Percentiles rank a stretch among this genome's conserved stretches.
Conservation (phyloP, 2,329 filamentous ascomycete genomes). For the Diplodia scrobiculata region DNA sequence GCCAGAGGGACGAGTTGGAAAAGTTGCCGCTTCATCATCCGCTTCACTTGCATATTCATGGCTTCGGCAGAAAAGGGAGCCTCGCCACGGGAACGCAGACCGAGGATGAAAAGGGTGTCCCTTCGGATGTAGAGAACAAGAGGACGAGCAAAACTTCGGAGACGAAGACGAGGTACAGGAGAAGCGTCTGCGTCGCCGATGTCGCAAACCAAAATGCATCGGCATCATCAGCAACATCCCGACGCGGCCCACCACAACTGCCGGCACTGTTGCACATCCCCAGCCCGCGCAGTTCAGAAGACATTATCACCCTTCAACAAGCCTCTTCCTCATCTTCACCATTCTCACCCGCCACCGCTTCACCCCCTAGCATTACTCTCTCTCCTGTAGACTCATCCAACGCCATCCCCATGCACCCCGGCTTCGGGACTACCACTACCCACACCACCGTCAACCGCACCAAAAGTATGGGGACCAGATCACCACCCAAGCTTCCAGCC, state of each 20-base stretch:
- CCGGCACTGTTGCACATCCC: background rate
- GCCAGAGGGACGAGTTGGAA: slow-evolving; percentile 2
- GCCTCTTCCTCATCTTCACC: background rate
- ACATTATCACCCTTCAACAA: background rate
- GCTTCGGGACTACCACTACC: background rate
- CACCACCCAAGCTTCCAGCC: background rate
- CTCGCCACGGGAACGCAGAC: background rate
- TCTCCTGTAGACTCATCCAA: background rate
- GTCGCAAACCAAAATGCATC: background rate
- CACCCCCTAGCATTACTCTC: slow-evolving; percentile 10
- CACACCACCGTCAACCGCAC: background rate
- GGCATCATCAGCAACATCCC: background rate
- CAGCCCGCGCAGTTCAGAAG: background rate
- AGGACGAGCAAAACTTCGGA: background rate
- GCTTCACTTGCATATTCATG: slow-evolving; percentile 5
- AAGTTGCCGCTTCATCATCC: background rate
- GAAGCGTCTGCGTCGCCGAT: background rate
- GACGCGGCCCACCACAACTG: background rate
- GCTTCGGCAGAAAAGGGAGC: background rate
- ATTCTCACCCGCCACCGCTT: background rate
- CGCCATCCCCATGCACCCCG: background rate
- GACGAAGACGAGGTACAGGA: background rate
- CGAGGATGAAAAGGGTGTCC: background rate
- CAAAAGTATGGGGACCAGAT: background rate
- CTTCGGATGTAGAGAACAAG: background rate